These are phyloP conservation scores for Calvatia gigantea DNA, from an alignment of 768 basidiomycete genomes.

Conservation along the genomic window DNA sequence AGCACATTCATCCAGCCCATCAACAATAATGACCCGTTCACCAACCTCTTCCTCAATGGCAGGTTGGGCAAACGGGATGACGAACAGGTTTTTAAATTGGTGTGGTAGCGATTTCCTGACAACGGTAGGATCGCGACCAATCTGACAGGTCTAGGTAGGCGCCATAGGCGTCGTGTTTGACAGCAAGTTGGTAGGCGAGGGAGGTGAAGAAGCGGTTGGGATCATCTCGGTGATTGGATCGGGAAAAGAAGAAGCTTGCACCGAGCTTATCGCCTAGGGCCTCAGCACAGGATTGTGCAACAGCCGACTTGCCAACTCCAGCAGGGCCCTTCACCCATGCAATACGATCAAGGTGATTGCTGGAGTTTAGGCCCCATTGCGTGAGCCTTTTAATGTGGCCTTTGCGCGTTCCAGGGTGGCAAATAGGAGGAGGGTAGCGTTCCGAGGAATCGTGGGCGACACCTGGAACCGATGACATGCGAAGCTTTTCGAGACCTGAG, in stretches of 20 bases:
- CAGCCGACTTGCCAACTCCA: background rate
- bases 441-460: background rate
- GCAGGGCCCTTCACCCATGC: background rate
- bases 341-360: background rate
- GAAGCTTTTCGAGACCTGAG: background rate
- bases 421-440: background rate
- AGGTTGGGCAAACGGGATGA: background rate
- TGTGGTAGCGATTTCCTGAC: background rate
- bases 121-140: background rate
- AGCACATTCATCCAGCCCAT: conserved; percentile 3
- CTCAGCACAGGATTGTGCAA: background rate
- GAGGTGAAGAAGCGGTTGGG: background rate
- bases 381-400: background rate
- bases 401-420: background rate
- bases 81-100: background rate
- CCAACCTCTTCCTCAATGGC: background rate
- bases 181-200: background rate
- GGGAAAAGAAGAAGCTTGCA: background rate
- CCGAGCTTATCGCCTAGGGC: background rate
- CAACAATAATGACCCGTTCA: background rate
- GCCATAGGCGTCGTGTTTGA: background rate
- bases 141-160: background rate
- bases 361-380: background rate
- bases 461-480: background rate
- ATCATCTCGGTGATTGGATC: background rate